A percentile compares a stretch with the other conserved stretches of the same genome.
phyloP scores from a whole-genome alignment of 2,329 filamentous ascomycete genomes.

The Fusarium sacchari region DNA sequence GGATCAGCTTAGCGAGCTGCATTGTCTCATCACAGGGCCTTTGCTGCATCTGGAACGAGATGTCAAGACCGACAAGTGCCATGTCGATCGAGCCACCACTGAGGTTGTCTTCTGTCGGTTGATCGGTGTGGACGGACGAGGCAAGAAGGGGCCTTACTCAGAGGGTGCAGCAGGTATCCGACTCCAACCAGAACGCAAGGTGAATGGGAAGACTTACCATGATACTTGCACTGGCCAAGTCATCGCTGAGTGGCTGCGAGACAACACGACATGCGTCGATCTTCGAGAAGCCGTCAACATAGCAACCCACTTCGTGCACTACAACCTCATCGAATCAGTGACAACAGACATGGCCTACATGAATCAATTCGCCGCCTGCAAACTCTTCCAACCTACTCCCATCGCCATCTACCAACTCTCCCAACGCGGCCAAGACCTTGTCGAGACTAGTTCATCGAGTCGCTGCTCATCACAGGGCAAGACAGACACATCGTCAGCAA shows the following conservation, averaged over 20 bases:
- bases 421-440: conserved; percentile 77
- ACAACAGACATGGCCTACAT: conserved; percentile 75
- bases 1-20: conserved; percentile 84
- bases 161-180: conserved; percentile 63
- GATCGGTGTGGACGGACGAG: conserved; percentile 81
- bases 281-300: conserved; percentile 86
- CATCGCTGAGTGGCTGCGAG: conserved; percentile 92
- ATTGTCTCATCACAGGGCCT: conserved; percentile 82
- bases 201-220: conserved; percentile 77
- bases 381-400: conserved; percentile 85
- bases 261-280: conserved; percentile 94
- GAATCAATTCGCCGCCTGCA: conserved; percentile 66
- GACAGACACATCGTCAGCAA: conserved; percentile 52
- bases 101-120: conserved; percentile 96
- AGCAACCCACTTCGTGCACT: conserved; percentile 83
- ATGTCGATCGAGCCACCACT: conserved; percentile 85
- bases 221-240: conserved; percentile 93
- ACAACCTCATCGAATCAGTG: conserved; percentile 81
- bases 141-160: conserved; percentile 75
- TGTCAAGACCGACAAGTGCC: conserved; percentile 82
- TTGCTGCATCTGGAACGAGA: conserved; percentile 91
- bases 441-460: conserved; percentile 62
- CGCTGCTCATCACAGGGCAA: conserved; percentile 71
- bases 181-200: conserved; percentile 86
- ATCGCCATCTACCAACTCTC: conserved; percentile 87